Conservation (phyloP, 2,329 filamentous ascomycete species). For the Thelonectria olida region DNA sequence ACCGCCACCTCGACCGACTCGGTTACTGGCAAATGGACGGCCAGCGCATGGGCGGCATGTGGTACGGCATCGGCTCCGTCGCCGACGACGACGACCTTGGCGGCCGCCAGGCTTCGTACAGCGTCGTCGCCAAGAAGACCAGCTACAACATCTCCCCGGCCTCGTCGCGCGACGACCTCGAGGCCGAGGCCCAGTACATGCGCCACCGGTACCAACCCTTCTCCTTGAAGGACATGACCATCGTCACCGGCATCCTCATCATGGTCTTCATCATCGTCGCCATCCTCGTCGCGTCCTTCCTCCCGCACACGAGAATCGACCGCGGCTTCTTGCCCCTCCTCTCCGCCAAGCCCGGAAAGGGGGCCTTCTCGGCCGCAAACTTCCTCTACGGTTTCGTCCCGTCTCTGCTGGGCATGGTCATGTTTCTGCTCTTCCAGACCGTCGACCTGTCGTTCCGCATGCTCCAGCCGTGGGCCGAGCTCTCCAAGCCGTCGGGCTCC, state of each 20-base stretch:
- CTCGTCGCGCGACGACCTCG: constrained; percentile 41
- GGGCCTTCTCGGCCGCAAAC: constrained; percentile 84
- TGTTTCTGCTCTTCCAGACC: constrained; percentile 74
- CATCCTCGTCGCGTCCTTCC: constrained; percentile 81
- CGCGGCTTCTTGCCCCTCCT: constrained; percentile 78
- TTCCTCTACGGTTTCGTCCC: constrained; percentile 87
- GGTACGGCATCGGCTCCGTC: constrained; percentile 77
- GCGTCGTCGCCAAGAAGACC: constrained; percentile 39
- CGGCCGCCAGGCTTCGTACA: constrained; percentile 33
- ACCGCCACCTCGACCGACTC: constrained; percentile 73
- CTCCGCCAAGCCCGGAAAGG: constrained; percentile 63
- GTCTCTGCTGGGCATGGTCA: constrained; percentile 70
- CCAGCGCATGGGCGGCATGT: constrained; percentile 69
- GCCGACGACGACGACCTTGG: constrained; percentile 40
- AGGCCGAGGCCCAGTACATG: constrained; percentile 38
- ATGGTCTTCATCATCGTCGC: constrained; percentile 71
- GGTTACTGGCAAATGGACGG: constrained; percentile 85
- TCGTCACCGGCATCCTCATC: constrained; percentile 73
- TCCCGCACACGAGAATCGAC: constrained; percentile 71
- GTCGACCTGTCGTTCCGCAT: constrained; percentile 73
- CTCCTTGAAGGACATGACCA: constrained; percentile 73
- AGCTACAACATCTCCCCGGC: constrained; percentile 45
- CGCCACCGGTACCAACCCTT: constrained; percentile 76
- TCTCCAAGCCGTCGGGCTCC: constrained; percentile 66
- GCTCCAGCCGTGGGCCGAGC: constrained; percentile 74